Evolutionary conservation across 148 eudicot species (phyloP).

Genomic region (Amaranthus cruentus): DNA sequence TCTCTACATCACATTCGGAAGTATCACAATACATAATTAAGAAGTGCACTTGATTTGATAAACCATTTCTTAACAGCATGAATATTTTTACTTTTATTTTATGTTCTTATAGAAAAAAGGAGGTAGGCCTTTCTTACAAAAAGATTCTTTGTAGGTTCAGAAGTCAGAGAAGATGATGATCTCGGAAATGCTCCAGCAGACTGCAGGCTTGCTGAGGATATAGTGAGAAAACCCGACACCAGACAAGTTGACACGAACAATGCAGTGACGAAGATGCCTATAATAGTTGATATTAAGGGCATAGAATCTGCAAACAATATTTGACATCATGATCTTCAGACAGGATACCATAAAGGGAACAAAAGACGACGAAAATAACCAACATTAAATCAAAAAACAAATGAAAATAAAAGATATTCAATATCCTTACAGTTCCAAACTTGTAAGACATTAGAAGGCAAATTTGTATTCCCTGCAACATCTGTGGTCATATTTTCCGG

Average conservation of each 20-base stretch:
- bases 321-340: conserved; percentile 1
- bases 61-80: not conserved
- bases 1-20: conserved; percentile 44
- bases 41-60: not conserved
- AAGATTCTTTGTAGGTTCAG: conserved; percentile 72
- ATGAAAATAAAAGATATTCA: not conserved
- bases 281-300: conserved; percentile 51
- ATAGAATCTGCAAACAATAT: conserved; percentile 52
- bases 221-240: conserved; percentile 61
- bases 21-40: not conserved
- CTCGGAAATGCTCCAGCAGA: conserved; percentile 57
- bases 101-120: not conserved
- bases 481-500: conserved; percentile 83
- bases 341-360: not conserved
- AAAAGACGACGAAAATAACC: not conserved
- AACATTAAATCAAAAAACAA: not conserved
- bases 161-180: conserved; percentile 46
- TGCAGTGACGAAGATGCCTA: conserved; percentile 58
- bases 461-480: conserved; percentile 82
- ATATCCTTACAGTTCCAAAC: conserved; percentile 74
- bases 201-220: conserved; percentile 73
- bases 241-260: conserved; percentile 59
- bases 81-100: not conserved
- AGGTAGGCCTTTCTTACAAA: conserved; percentile 50
- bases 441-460: conserved; percentile 70